Base-by-base conservation (phyloP, 1,139 yeast species). In the Debaryomyces subglobosus region DNA sequence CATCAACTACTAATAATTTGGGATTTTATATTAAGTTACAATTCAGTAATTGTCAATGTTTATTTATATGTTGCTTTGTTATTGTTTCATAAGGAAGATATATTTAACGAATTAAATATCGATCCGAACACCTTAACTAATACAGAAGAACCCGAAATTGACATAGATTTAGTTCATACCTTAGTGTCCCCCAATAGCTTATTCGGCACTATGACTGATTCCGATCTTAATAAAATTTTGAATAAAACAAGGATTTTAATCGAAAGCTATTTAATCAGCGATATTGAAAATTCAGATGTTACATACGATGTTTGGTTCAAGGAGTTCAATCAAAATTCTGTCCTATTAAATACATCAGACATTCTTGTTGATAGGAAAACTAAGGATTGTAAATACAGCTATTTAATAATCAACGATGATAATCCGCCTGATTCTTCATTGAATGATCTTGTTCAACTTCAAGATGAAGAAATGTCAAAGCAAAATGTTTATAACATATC, bases 11-110 rank as follows among this genome's bases (percentile, higher is more conserved):
- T 83, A 44, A 63, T 72, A 4, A 61, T 89, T 4, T 86, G 91
- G 82, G 95, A 87, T 62, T 81, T 75, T 51, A 68, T 82, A 9
- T 64, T 88, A 43, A 74, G 83, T 32, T 71, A 78, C 47, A 71
- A 70, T 16, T 71, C 83, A 1, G 71, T 72, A 45, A 62, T 66
- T 48, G 80, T 60, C 48, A 72, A 49, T 10, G 58, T 85, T 5
- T 87, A 86, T 57, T 61, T 87, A 9, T 88, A 85, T 58, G 81
- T 72, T 2, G 76, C 89, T 1, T 63, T 84, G 32, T 55, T 86
- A 29, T 47, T 79, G 6, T 60, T 63, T 40, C 71, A 69, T 48
- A 80, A 78, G 53, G 66, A 64, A 3, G 66, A 66, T 5, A 68
- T 86, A 1, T 62, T 77, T 35, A 63, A 61, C 21, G 45, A 54